Base-by-base conservation (phyloP, 1,284 basidiomycete genomes). In the Chalciporus piperatoides region DNA sequence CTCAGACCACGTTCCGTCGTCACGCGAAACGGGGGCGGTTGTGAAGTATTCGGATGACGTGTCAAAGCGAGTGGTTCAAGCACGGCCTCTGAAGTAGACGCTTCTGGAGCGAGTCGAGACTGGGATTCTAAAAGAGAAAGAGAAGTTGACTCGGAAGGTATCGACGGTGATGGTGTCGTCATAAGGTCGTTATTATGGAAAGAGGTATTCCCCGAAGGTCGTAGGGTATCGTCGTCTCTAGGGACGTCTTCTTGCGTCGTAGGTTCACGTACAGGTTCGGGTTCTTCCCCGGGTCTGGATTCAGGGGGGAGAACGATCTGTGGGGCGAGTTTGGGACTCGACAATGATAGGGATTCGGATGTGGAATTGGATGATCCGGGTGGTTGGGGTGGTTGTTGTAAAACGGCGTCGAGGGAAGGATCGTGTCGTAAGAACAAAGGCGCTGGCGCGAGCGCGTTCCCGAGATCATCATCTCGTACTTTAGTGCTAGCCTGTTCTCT, bases 1-100 rank as follows among this genome's bases (percentile, higher is more conserved):
- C 65, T 58, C 11, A 68, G 55, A 19, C 64, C 63, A 48, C 57
- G 65, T 42, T 68, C 59, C 2, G 66, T 64, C 17, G 46, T 39
- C 12, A 56, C 45, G 33, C 61, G 44, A 38, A 66, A 66, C 10
- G 63, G 59, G 2, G 56, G 56, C 14, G 57, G 59, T n/a, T 55
- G 49, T 14, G 63, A 39, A 24, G 53, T 48, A 21, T 32, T 54
- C 11, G 53, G 52, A n/a, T 19, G 54, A 28, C 48, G 40, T 6
- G 33, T 41, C 19, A 56, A 47, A 15, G 40, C 19, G 10, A 48
- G 52, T 10, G 46, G 54, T 10, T 40, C 37, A 19, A 40, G 50
- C 11, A 45, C 24, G 21, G 33, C 9, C 28, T 48, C 38, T 21
- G 52, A 47, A 11, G 15, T 21, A 4, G 46, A 21, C 10, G 44